phyloP scores from a whole-genome alignment of 139 green algal genomes.

The Eudorina sp. region DNA sequence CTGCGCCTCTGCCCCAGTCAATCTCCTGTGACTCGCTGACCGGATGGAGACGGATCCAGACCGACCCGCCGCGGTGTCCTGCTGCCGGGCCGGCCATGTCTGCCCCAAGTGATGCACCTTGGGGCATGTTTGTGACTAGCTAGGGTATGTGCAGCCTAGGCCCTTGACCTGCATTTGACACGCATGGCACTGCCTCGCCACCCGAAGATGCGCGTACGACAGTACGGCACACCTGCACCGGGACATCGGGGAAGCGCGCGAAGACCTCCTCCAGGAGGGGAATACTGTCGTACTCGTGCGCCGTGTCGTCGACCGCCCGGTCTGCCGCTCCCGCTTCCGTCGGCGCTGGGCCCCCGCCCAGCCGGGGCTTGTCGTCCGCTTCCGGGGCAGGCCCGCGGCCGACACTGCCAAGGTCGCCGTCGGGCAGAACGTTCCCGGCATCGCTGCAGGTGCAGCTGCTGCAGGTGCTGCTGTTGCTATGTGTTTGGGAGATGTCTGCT shows the following conservation, averaged over 20 bases:
- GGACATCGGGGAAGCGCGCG: neutral
- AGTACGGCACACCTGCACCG: constrained; percentile 20
- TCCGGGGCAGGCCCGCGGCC: no score
- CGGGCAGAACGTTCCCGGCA: neutral
- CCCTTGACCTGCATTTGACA: neutral
- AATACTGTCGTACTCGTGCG: constrained; percentile 46
- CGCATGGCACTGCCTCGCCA: no score
- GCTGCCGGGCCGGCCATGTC: neutral
- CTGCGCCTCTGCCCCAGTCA: no score
- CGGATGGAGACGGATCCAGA: no score
- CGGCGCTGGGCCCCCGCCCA: neutral
- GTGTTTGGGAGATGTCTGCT: neutral
- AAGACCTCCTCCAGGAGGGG: constrained; percentile 37
- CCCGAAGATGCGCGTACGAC: no score
- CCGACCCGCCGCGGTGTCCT: neutral
- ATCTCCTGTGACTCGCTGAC: no score
- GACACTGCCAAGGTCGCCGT: neutral
- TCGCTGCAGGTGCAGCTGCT: neutral
- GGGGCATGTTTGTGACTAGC: neutral
- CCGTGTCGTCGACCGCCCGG: neutral
- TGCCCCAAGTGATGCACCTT: neutral
- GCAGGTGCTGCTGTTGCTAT: neutral
- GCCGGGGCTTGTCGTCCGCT: neutral
- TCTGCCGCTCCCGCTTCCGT: neutral
- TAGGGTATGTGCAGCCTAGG: neutral